These are phyloP conservation scores for Lentinula sp. DNA, from an alignment of 768 basidiomycete genomes.

Conservation along the genomic window DNA sequence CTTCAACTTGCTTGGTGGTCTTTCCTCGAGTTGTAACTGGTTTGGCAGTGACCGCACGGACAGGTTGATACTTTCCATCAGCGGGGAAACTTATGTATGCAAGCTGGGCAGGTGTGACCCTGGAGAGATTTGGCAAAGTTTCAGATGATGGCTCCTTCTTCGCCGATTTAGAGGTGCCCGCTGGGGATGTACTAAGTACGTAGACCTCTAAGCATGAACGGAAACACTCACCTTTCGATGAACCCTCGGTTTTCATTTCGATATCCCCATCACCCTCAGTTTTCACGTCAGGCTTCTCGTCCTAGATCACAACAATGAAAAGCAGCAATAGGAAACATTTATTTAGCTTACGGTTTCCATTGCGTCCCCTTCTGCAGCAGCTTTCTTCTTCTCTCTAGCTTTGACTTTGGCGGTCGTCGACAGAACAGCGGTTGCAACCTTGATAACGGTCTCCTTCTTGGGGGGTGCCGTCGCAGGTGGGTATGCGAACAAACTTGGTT, in stretches of 20 bases:
- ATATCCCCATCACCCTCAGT: conserved; percentile 57
- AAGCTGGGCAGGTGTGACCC: conserved; percentile 87
- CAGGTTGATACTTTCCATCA: conserved; percentile 81
- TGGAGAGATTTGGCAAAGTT: conserved; percentile 78
- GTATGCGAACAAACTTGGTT: conserved; percentile 90
- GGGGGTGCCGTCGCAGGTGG: conserved; percentile 81
- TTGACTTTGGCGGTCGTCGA: conserved; percentile 98
- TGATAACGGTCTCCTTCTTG: conserved; percentile 87
- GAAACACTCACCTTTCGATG: conserved; percentile 49
- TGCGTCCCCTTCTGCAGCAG: conserved; percentile 69
- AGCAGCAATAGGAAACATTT: neutral
- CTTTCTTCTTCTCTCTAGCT: conserved; percentile 90
- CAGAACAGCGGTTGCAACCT: conserved; percentile 90
- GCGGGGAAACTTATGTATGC: conserved; percentile 77
- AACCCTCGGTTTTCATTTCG: conserved; percentile 72
- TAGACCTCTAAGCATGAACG: conserved; percentile 45
- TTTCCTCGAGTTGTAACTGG: conserved; percentile 28
- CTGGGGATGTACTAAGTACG: conserved; percentile 33
- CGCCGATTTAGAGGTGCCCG: conserved; percentile 40
- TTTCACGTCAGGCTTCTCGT: conserved; percentile 48
- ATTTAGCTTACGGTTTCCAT: conserved; percentile 70
- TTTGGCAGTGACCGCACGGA: conserved; percentile 67
- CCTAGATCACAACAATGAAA: conserved; percentile 24
- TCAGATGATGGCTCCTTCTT: conserved; percentile 76
- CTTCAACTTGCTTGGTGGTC: conserved; percentile 31